Conservation (phyloP, 2,329 filamentous ascomycete species). For the Penicillium sp. region DNA sequence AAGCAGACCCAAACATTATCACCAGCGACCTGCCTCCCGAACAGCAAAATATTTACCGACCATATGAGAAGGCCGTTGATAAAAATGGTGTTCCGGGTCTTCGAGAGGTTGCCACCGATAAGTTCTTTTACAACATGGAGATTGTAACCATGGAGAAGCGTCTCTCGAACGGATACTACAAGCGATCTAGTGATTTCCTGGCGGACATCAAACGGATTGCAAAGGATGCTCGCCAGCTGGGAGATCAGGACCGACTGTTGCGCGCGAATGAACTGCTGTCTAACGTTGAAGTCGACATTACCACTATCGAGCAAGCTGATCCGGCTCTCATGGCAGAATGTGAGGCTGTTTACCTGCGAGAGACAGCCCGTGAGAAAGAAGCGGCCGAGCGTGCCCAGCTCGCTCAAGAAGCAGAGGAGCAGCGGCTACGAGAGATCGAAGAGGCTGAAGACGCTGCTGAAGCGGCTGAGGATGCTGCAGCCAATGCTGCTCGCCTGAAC, state of each 20-base stretch:
- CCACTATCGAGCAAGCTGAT: slow-evolving; percentile 67
- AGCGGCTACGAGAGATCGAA: background rate
- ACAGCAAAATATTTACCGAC: slow-evolving; percentile 63
- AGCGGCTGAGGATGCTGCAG: slow-evolving; percentile 27
- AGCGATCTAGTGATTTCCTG: slow-evolving; percentile 83
- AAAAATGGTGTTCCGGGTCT: slow-evolving; percentile 76
- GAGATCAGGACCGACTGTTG: slow-evolving; percentile 78
- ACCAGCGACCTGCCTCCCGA: slow-evolving; percentile 61
- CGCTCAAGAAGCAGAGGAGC: slow-evolving; percentile 37
- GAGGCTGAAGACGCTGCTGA: background rate
- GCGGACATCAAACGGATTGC: slow-evolving; percentile 81
- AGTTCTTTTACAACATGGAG: slow-evolving; percentile 94
- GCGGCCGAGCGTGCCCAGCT: slow-evolving; percentile 57
- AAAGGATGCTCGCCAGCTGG: slow-evolving; percentile 78
- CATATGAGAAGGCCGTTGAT: slow-evolving; percentile 78
- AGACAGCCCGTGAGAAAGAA: slow-evolving; percentile 67
- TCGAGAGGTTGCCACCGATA: slow-evolving; percentile 71
- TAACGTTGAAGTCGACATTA: slow-evolving; percentile 93
- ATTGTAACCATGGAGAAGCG: slow-evolving; percentile 91
- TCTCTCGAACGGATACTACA: slow-evolving; percentile 96
- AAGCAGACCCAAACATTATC: slow-evolving; percentile 70
- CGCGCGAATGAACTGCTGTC: slow-evolving; percentile 89
- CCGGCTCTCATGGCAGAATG: slow-evolving; percentile 69
- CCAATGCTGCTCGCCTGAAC: slow-evolving; percentile 54
- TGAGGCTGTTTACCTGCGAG: slow-evolving; percentile 75